phyloP scores from a whole-genome alignment of 1,284 basidiomycete genomes.

The Trichosporon sp. region DNA sequence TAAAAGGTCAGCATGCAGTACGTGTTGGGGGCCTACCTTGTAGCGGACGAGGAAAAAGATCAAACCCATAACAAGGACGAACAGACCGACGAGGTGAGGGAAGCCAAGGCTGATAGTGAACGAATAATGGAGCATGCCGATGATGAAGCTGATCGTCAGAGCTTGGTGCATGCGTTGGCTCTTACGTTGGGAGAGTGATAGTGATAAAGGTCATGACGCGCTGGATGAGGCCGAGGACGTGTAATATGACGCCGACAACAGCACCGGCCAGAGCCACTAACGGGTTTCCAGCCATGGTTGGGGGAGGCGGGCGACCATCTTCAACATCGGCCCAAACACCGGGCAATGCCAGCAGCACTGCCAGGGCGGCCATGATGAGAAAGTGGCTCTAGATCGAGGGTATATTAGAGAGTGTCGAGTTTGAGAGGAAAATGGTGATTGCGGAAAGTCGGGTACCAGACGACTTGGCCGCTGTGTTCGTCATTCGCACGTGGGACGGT shows the following conservation, averaged over 20 bases:
- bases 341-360: constrained; percentile 16
- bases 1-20: constrained; percentile 25
- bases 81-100: constrained; percentile 79
- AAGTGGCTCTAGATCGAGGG: neutral
- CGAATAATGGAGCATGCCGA: constrained; percentile 76
- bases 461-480: constrained; percentile 6
- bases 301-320: constrained; percentile 24
- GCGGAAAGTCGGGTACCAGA: constrained; percentile 9
- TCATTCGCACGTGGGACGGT: constrained; percentile 5
- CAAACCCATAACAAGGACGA: constrained; percentile 66
- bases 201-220: constrained; percentile 72
- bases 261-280: constrained; percentile 76
- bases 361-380: constrained; percentile 18
- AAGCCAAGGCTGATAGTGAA: constrained; percentile 87
- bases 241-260: constrained; percentile 78
- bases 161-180: neutral
- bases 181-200: constrained; percentile 71
- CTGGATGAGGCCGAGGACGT: constrained; percentile 75
- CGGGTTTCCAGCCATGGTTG: constrained; percentile 58
- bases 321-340: neutral
- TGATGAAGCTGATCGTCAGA: constrained; percentile 52
- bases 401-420: neutral
- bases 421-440: neutral
- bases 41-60: constrained; percentile 83
- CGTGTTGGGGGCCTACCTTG: constrained; percentile 72